Base-by-base conservation (phyloP, 495 filamentous ascomycete genomes). In the Aspergillus coremiiformis region DNA sequence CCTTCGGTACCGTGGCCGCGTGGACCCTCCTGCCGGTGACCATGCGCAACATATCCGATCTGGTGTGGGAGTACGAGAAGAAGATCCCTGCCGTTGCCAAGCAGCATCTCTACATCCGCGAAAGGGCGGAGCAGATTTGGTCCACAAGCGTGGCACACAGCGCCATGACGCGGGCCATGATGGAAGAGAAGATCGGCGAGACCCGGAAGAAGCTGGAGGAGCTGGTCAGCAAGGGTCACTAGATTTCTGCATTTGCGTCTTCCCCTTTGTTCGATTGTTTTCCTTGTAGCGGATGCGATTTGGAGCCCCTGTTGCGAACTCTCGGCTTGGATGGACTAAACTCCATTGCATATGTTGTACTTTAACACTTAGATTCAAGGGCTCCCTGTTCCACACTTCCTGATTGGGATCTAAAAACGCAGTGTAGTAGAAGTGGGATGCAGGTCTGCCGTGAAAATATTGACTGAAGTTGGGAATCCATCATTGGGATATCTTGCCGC, bases 31-130 rank as follows among this genome's bases (percentile, higher is more conserved):
- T 93, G 19, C 88, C 88, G 30, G 72, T 86, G 52, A 92, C 85
- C 21, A 93, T 86, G 80, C 71, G 79, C 63, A 98, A 98, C 71
- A 84, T 96, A 9, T 80, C 81, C 8, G 83, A 87, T 59, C 72
- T 96, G 53, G 65, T 83, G 21, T 96, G 92, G 93, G 78, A 78
- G 57, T 96, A 89, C 66, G 93, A 98, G 80, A 80, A 93, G 77
- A 78, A 73, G 63, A 84, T 86, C 54, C 93, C 93, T 8, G 82
- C 78, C 22, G 67, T 98, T 45, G 82, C 87, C 15, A 82, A 94
- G 50, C 79, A 84, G 42, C 93, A 97, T 70, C 51, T 90, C 49
- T 65, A 72, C 57, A 66, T 84, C 8, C 79, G 83, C 39, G 79
- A 85, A 59, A 74, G 81, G 33, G 77, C 87, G 44, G 78, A 83